Percentiles rank a stretch among this genome's conserved stretches.
phyloP scores from a whole-genome alignment of 1,284 basidiomycete genomes.

The Ganoderma sinense region DNA sequence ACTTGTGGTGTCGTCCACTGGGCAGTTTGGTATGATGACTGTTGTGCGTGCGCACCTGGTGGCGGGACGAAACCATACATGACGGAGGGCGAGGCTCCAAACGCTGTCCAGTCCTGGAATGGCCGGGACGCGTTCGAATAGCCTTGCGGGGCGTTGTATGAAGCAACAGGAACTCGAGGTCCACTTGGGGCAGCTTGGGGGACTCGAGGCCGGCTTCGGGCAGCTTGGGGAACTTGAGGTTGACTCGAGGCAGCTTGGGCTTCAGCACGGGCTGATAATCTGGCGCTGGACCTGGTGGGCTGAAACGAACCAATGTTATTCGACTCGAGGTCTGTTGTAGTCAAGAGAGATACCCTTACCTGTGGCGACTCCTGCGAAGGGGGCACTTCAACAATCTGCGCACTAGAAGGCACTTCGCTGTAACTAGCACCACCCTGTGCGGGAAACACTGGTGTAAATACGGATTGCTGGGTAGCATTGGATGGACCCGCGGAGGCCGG shows the following conservation, averaged over 20 bases:
- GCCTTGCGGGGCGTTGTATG: background rate
- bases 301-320: background rate
- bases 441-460: background rate
- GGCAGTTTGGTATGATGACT: background rate
- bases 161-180: background rate
- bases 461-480: background rate
- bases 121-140: background rate
- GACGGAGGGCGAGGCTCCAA: background rate
- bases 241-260: background rate
- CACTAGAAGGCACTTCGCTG: slow-evolving; percentile 21
- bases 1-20: background rate
- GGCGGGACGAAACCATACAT: background rate
- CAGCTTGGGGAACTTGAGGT: background rate
- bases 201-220: background rate
- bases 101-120: slow-evolving; percentile 12
- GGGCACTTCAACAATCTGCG: slow-evolving; percentile 26
- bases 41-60: background rate
- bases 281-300: background rate
- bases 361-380: slow-evolving; percentile 15
- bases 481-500: slow-evolving; percentile 11
- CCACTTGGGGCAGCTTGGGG: background rate
- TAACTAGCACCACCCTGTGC: background rate
- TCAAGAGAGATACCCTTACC: slow-evolving; percentile 14
- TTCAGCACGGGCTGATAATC: background rate
- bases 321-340: background rate